These are phyloP conservation scores for Breynia disticha DNA, from an alignment of 441 rosid species.

Conservation along the genomic window DNA sequence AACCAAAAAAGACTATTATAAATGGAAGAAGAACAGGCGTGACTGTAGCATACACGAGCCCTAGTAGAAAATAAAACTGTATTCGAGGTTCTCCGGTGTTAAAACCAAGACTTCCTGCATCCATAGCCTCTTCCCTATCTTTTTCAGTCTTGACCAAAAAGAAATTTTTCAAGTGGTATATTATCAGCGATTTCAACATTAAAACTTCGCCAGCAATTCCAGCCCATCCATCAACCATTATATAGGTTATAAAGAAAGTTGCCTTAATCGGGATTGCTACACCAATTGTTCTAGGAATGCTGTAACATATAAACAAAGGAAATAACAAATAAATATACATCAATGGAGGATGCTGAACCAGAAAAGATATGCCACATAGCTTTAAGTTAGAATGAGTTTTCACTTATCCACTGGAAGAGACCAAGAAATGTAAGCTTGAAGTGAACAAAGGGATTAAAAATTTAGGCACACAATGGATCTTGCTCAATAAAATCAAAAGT, in stretches of 20 bases:
- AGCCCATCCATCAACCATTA: slow-evolving; percentile 6
- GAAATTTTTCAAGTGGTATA: slow-evolving; percentile 15
- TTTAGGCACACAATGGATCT: no score
- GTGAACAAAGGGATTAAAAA: no score
- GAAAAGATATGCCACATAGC: neutral
- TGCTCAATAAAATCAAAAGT: no score
- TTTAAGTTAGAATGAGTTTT: neutral
- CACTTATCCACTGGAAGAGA: no score
- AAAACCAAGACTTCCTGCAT: slow-evolving; percentile 3
- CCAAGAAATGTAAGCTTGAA: no score
- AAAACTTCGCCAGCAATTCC: slow-evolving; percentile 1
- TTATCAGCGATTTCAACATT: slow-evolving; percentile 2
- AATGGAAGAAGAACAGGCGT: slow-evolving; percentile 86
- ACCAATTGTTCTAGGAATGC: slow-evolving; percentile 36
- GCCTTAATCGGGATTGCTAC: slow-evolving; percentile 4
- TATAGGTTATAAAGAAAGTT: slow-evolving; percentile 7
- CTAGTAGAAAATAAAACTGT: slow-evolving; percentile 83
- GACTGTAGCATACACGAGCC: slow-evolving; percentile 81
- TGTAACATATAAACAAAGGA: slow-evolving; percentile 19
- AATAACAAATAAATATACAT: neutral
- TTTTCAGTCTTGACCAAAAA: slow-evolving; percentile 7
- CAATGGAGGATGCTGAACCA: neutral
- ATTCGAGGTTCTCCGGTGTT: slow-evolving; percentile 75
- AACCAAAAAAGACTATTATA: slow-evolving; percentile 66
- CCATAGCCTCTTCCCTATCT: slow-evolving; percentile 7